Evolutionary conservation across 2,329 filamentous ascomycete species (phyloP), one percentile per base, ranked within the genome.

Genomic region (Ophiocordyceps sinensis): DNA sequence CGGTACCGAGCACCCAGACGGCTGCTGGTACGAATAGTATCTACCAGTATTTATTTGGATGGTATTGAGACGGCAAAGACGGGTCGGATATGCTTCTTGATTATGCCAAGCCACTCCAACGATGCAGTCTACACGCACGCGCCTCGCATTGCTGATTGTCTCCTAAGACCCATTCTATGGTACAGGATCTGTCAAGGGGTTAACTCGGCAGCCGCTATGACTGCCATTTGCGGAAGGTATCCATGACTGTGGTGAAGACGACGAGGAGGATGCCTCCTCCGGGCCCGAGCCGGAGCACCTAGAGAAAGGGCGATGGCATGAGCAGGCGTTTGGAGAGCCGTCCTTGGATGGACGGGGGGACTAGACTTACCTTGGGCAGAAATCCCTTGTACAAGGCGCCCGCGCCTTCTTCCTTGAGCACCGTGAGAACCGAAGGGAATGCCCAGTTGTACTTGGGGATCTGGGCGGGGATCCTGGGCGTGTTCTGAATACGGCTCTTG

Each of bases 401-500:
- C 59, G 94, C 89, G 5, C 91, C 91, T 65, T 98, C 91, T 67
- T 98, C 91, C 66, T 77, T 85, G 65, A 86, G 79, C 45, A 98
- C 85, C 8, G 85, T 91, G 43, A 75, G 80, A 39, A 95, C 70
- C 19, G 86, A 79, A 37, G 86, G 85, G 76, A 81, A 94, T 28
- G 91, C 91, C 91, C 91, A 98, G 75, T 96, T 95, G 71, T 98
- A 98, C 74, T 98, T 98, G 57, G 85, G 85, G 19, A 78, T 66
- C 41, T 75, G 70, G 5, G 91, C 91, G n/a, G 82, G 61, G 32
- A 94, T 68, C 70, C 84, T 89, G 50, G 84, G 73, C 42, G 77
- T 86, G 67, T 98, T 98, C 66, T 98, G 91, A 51, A 98, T 98
- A 48, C 91, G 82, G 50, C 85, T 93, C 76, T 98, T 98, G 67